Evolutionary conservation across 306 rosid genomes (phyloP), one percentile per base, ranked within the genome.

Genomic region (Quercus cerris): DNA sequence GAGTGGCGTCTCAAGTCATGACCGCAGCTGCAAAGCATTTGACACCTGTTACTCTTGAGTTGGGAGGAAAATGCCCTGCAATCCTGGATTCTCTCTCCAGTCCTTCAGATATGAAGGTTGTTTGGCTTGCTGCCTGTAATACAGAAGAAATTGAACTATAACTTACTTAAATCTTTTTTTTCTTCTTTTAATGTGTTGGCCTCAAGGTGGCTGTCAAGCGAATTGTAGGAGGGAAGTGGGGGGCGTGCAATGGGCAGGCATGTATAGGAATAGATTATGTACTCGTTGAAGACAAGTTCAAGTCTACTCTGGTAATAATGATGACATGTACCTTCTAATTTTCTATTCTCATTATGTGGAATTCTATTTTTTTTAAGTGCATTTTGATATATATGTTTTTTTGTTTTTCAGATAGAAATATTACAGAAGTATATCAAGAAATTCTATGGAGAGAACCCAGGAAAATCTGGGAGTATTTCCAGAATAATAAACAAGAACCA

Each of bases 1-100:
- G 69, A 22, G 89, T 93, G 9, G 99, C 86, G 10, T 84, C 86
- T 56, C 55, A 76, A 44, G 88, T 95, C 66, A 89, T 91, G 98
- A 35, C 97, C 56, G 95, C 93, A 18, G 99, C 99, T 52, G 98
- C 99, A 63, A 91, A 84, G 86, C 83, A 93, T 70, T 86, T 95
- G 54, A 95, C 98, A n/a, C 99, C 99, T 1, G 98, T 95, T 70
- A 87, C 91, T 49, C 84, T 93, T 6, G 99, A 95, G 90, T 92
- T 93, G 31, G 99, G 99, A 56, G 98, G 99, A 81, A 95, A 95
- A 87, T 93, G 99, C 82, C 99, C 99, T 58, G 87, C 90, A 73
- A 91, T 95, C 74, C 80, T 95, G 11, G 99, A 91, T 82, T 86
- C 89, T 73, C 82, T 88, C 74, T 76, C 94, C 12, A 87, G 58